Conservation (phyloP, 345 rosid genomes). For the Trapa bicornis region DNA sequence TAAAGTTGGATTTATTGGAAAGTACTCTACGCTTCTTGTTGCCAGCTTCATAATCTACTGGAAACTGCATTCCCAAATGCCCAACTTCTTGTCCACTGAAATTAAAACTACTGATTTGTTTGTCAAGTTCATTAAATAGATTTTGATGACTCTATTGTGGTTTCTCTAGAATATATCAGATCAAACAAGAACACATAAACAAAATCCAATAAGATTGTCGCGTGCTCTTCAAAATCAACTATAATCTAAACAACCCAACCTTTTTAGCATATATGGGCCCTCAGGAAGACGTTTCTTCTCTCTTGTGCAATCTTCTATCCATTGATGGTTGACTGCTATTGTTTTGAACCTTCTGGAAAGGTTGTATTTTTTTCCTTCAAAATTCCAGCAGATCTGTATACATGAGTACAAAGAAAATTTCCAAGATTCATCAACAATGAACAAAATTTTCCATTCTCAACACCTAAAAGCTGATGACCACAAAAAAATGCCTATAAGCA, state of each 20-base stretch:
- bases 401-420: conserved; percentile 1
- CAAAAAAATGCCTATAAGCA: not conserved
- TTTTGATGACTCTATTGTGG: not conserved
- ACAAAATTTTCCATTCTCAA: not conserved
- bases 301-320: conserved; percentile 76
- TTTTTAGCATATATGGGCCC: conserved; percentile 39
- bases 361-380: conserved; percentile 56
- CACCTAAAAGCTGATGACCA: not conserved
- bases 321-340: conserved; percentile 54
- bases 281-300: conserved; percentile 51
- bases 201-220: not conserved
- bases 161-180: not conserved
- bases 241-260: conserved; percentile 22
- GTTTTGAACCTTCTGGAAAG: conserved; percentile 52
- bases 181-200: not conserved
- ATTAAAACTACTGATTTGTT: not conserved
- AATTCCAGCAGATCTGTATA: conserved; percentile 67
- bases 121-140: not conserved
- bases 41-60: conserved; percentile 15
- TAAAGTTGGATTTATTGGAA: conserved; percentile 20
- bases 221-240: not conserved
- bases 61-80: conserved; percentile 35
- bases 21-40: conserved; percentile 20
- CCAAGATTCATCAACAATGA: not conserved
- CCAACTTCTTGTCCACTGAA: conserved; percentile 72